Base-by-base conservation (phyloP, 257 asterid species). In the Solanum corneliomulleri region DNA sequence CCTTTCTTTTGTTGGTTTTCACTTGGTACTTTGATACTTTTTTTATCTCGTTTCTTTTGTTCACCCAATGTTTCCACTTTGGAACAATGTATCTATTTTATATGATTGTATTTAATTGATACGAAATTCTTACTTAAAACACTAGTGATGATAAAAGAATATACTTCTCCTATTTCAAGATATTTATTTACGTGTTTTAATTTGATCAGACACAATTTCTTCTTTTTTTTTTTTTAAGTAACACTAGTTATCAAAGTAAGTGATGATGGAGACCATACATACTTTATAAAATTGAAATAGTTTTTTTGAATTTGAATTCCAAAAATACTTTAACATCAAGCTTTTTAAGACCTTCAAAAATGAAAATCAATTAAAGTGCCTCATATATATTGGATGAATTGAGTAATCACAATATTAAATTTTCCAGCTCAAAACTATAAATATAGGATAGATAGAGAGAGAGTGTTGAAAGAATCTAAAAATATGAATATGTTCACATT, bases 61-160 rank as follows among this genome's bases (percentile, higher is more conserved):
- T 9, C 10, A 1, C 23, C 8, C 25, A 27, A 2, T 27, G 1
- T 45, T 45, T 25, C 45, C 25, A 25, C 25, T 25, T 29, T 78
- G 9, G 15, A 44, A 27, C 0, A 9, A 37, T 37, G 5, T 2
- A 74, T 3, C 4, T 20, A 72, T 37, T 72, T 72, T 37, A 35
- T 21, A 25, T 8, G 4, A 25, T 1, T 1, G 1, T 15, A 11
- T 45, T 45, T 45, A 16, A 45, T 78, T 78, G 41, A 45, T 25
- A 6, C 0, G 0, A 2, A 13, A 1, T 76, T 76, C 15, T 44
- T 3, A 25, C 27, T 0, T 25, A 14, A 2, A 77, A 27, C 20
- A 77, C 3, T 25, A 44, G 64, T 78, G n/a, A 45, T 25, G 3
- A 23, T 42, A 74, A 37, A 37, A 11, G 10, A 11, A 74, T 21